Evolutionary conservation across 441 rosid species (phyloP), one percentile per base, ranked within the genome.

Genomic region (Corymbia calophylla): DNA sequence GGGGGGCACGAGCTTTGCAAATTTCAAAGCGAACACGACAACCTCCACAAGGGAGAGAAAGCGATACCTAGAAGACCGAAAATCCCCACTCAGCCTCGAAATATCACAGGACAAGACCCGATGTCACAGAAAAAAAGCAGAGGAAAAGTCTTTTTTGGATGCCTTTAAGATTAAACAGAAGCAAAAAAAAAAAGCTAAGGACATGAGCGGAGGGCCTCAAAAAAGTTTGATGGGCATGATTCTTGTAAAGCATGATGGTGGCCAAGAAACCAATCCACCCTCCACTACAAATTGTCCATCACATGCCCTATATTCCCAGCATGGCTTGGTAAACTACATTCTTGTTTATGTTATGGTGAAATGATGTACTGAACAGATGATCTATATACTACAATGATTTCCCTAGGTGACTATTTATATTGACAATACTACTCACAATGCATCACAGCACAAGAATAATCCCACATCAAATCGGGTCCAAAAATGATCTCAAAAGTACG

Each of bases 391-490:
- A 1, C 3, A 44, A 13, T 77, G 18, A 77, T 44, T 47, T 44
- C 51, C 23, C 51, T 77, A 23, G n/a, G 51, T 11, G 51, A 77
- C 18, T 12, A 10, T 44, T 39, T 23, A 12, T 8, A 12, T 77
- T 6, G 51, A 73, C 84, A 39, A 39, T 21, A 39, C 48, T 1
- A 73, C 29, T 73, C 48, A 21, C 51, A 6, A 12, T 73, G 49
- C 13, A 21, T 19, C 29, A 12, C 84, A 6, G 3, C 51, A 66
- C 73, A 11, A 12, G 9, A 77, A 23, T 47, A 44, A 77, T 77
- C 10, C 3, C 2, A 0, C n/a, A 7, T 44, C 51, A 44, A 44
- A 23, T 25, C 51, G 5, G n/a, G 3, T 3, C 1, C 1, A 0
- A 1, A 77, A 2, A 77, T 44, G n/a, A 44, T 77, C 1, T 77